phyloP scores from a whole-genome alignment of 2,329 filamentous ascomycete species.

The Aureobasidium namibiae region DNA sequence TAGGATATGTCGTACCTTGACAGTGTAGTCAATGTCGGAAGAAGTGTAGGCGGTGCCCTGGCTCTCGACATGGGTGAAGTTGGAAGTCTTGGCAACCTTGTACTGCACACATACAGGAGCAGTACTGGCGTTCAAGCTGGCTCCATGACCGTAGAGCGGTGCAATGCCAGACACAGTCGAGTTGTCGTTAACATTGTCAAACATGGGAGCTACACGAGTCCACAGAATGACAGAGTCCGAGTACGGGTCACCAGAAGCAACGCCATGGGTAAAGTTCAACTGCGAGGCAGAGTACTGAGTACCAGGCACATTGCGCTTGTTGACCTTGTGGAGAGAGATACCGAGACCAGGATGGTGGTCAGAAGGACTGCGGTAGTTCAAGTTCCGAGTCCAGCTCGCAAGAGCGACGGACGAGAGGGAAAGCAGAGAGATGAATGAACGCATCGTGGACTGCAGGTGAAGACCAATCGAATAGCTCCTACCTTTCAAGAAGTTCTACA shows the following conservation, averaged over 20 bases:
- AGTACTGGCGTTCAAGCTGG: conserved; percentile 39
- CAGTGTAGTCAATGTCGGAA: conserved; percentile 66
- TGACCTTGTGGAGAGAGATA: conserved; percentile 55
- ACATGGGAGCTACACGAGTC: conserved; percentile 33
- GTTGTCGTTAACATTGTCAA: conserved; percentile 34
- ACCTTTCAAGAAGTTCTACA: neutral
- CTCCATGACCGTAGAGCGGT: conserved; percentile 45
- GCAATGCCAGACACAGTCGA: conserved; percentile 49
- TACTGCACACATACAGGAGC: conserved; percentile 61
- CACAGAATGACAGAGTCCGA: conserved; percentile 35
- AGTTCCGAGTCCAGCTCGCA: conserved; percentile 38
- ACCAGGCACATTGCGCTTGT: conserved; percentile 45
- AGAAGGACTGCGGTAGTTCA: conserved; percentile 63
- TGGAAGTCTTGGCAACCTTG: conserved; percentile 45
- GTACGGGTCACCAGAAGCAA: conserved; percentile 38
- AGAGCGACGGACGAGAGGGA: conserved; percentile 19
- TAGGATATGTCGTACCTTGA: conserved; percentile 46
- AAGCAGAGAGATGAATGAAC: conserved; percentile 13
- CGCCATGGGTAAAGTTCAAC: conserved; percentile 58
- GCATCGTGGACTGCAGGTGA: neutral
- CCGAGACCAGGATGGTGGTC: conserved; percentile 55
- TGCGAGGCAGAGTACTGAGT: conserved; percentile 36
- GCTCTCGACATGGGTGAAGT: conserved; percentile 42
- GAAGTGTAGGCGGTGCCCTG: conserved; percentile 58
- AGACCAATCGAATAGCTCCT: conserved; percentile 3